These are phyloP conservation scores for Paracamarosporium sp. DNA, from an alignment of 2,329 filamentous ascomycete species.

Conservation along the genomic window DNA sequence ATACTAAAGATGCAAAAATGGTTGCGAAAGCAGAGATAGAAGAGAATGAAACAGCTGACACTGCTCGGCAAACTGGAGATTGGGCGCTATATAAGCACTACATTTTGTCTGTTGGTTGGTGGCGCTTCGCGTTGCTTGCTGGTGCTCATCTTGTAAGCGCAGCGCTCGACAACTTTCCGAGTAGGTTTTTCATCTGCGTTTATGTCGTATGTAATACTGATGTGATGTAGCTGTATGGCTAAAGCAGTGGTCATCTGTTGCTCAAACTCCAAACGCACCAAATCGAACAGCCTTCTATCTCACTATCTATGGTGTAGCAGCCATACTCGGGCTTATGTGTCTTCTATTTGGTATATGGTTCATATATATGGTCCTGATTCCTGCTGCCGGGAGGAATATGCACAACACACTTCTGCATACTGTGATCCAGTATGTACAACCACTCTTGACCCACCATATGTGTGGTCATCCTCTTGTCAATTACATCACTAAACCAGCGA, in stretches of 20 bases:
- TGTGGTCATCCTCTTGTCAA: conserved; percentile 3
- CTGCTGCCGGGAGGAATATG: conserved; percentile 31
- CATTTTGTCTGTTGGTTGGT: conserved; percentile 7
- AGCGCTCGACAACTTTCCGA: conserved; percentile 7
- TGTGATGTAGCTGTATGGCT: conserved; percentile 9
- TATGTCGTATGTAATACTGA: background rate
- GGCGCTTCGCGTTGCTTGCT: conserved; percentile 3
- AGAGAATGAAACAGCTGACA: background rate
- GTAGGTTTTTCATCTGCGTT: background rate
- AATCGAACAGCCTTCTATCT: background rate
- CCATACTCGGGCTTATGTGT: background rate
- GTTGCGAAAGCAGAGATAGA: background rate
- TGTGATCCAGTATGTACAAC: conserved; percentile 6
- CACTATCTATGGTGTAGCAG: background rate
- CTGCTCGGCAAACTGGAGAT: conserved; percentile 5
- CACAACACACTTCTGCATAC: conserved; percentile 22
- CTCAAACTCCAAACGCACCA: background rate
- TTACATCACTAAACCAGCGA: background rate
- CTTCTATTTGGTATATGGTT: background rate
- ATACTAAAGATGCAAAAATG: background rate
- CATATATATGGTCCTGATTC: background rate
- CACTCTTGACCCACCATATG: conserved; percentile 3
- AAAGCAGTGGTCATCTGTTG: conserved; percentile 11
- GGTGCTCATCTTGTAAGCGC: background rate
- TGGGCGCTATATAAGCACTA: conserved; percentile 12